These are phyloP conservation scores for Trichoderma gamsii DNA, from an alignment of 495 filamentous ascomycete species.

Conservation along the genomic window DNA sequence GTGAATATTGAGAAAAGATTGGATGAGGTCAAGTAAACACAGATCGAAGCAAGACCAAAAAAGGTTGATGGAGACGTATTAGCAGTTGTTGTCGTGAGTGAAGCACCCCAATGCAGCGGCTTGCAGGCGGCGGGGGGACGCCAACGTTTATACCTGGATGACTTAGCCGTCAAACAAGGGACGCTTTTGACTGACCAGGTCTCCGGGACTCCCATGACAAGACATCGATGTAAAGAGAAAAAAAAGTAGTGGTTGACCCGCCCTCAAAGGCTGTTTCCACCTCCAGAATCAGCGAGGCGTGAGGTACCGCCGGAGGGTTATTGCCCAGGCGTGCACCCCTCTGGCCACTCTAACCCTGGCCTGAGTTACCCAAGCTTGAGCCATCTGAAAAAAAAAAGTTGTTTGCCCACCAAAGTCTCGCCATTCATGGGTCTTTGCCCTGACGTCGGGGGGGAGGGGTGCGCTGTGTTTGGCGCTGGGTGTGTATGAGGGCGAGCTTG, in stretches of 20 bases:
- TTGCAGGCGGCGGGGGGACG: slow-evolving; percentile 12
- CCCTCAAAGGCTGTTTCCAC: slow-evolving; percentile 7
- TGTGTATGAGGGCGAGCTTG: neutral
- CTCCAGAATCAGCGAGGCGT: slow-evolving; percentile 3
- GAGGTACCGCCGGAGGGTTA: neutral
- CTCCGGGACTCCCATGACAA: slow-evolving; percentile 12
- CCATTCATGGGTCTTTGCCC: neutral
- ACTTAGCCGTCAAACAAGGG: slow-evolving; percentile 13
- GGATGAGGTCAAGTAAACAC: neutral
- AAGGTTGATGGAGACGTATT: neutral
- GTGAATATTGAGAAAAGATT: neutral
- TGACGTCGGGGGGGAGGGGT: slow-evolving; percentile 2
- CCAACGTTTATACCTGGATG: slow-evolving; percentile 10
- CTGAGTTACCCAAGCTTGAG: neutral
- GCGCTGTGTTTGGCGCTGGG: neutral
- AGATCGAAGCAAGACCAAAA: neutral
- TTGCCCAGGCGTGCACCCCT: neutral
- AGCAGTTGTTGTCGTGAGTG: neutral
- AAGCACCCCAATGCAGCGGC: slow-evolving; percentile 5
- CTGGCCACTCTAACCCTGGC: neutral
- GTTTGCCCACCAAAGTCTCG: too few relatives aligned
- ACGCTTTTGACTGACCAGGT: slow-evolving; percentile 3
- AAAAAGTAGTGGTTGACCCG: neutral
- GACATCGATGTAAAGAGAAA: neutral
- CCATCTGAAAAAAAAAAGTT: neutral